These are phyloP conservation scores for Capsicum pubescens DNA, from an alignment of 257 asterid genomes.

Conservation along the genomic window DNA sequence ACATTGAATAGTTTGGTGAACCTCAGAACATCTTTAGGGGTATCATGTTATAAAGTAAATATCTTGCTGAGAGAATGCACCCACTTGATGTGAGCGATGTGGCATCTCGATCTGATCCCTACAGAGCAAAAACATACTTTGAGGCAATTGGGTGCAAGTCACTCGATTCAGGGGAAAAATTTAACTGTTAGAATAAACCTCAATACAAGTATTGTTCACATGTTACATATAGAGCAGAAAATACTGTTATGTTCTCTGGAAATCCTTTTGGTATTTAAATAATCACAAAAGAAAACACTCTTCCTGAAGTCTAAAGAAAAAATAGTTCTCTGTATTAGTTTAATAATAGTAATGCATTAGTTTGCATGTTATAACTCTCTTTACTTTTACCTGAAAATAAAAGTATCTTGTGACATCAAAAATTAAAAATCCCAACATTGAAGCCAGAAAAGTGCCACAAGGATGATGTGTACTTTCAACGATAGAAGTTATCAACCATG, in stretches of 20 bases:
- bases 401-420: neutral
- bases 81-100: neutral
- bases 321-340: neutral
- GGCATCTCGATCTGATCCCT: neutral
- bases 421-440: neutral
- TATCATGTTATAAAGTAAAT: neutral
- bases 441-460: neutral
- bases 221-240: neutral
- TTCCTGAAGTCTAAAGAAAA: neutral
- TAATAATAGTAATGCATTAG: neutral
- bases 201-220: neutral
- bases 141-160: neutral
- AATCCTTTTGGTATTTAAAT: neutral
- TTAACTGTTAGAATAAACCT: neutral
- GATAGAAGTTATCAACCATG: neutral
- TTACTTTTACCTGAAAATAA: neutral
- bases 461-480: neutral
- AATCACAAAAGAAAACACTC: constrained; percentile 15
- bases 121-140: neutral
- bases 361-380: neutral
- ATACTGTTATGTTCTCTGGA: neutral
- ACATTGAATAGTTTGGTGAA: constrained; percentile 6
- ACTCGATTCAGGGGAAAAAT: neutral
- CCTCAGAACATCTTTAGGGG: neutral
- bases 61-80: neutral